Percentiles rank a stretch among this genome's conserved stretches.
Evolutionary conservation across 1,139 yeast species (phyloP).

Genomic region (Arxiozyma slooffiae): DNA sequence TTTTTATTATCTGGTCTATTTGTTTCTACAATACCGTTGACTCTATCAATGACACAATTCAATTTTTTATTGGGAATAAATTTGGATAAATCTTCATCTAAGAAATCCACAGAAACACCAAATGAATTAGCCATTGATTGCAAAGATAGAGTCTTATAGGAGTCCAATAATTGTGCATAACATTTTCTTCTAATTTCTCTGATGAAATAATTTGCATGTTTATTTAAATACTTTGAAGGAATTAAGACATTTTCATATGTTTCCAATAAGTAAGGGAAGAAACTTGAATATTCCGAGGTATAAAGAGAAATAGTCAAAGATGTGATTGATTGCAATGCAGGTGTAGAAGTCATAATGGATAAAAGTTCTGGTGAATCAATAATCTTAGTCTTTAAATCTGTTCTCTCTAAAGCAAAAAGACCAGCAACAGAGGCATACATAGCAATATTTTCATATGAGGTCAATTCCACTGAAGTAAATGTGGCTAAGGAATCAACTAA

Average conservation of each 20-base stretch:
- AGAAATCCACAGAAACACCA: slow-evolving; percentile 75
- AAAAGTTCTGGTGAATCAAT: slow-evolving; percentile 92
- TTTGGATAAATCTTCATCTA: slow-evolving; percentile 73
- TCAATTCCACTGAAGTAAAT: slow-evolving; percentile 87
- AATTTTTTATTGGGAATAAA: slow-evolving; percentile 89
- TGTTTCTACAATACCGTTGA: slow-evolving; percentile 90
- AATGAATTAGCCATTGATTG: slow-evolving; percentile 92
- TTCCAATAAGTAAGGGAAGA: slow-evolving; percentile 68
- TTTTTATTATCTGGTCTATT: slow-evolving; percentile 94
- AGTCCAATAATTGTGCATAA: slow-evolving; percentile 85
- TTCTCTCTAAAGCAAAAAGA: slow-evolving; percentile 69
- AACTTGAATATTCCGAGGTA: slow-evolving; percentile 77
- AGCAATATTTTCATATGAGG: slow-evolving; percentile 84
- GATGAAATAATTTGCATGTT: slow-evolving; percentile 74
- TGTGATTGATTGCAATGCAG: slow-evolving; percentile 69
- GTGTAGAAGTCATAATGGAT: slow-evolving; percentile 64
- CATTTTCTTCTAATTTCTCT: slow-evolving; percentile 95
- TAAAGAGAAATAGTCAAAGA: slow-evolving; percentile 79
- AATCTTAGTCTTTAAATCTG: slow-evolving; percentile 70
- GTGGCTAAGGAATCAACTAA: slow-evolving; percentile 90
- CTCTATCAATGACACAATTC: slow-evolving; percentile 92
- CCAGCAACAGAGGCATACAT: slow-evolving; percentile 84
- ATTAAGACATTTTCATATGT: slow-evolving; percentile 67
- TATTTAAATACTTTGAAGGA: slow-evolving; percentile 64
- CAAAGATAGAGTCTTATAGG: slow-evolving; percentile 81